Evolutionary conservation across 2,329 filamentous ascomycete species (phyloP), one percentile per base, ranked within the genome.

Genomic region (Trichophyton mentagrophytes): DNA sequence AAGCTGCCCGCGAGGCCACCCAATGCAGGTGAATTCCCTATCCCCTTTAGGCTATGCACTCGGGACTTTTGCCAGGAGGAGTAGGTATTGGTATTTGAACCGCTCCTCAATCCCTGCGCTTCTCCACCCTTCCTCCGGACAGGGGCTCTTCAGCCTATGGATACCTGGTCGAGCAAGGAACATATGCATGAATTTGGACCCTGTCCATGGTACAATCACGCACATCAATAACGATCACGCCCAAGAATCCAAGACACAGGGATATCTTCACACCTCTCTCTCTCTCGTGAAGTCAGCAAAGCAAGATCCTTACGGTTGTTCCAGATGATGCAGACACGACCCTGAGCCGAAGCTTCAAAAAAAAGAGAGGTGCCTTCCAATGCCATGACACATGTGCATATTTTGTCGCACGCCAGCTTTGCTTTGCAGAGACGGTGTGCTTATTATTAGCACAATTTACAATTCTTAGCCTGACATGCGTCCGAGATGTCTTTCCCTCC

Each of bases 111-210:
- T 22, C 46, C 46, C 46, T 27, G 20, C 4, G 20, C 20, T n/a
- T 51, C 30, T 51, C 46, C 46, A 51, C 46, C 46, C 46, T 15
- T 51, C 46, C 46, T 51, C 46, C 46, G 46, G 22, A 27, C 46
- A 51, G 8, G 22, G 22, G 44, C 46, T 13, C 11, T 7, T 25
- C 22, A 51, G 46, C 46, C 46, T 51, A 51, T 51, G 46, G 20
- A 51, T 51, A 27, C 46, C 46, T 11, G 8, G 46, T 25, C 46
- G 22, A 3, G 13, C 46, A 51, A 15, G 46, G 46, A 15, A 15
- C n/a, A 25, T 51, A 51, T 51, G 46, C 46, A 51, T 51, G 46
- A 51, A 51, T 51, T 51, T 30, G 13, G 46, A 51, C 46, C 46
- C 11, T 51, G 46, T 11, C 25, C 46, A 51, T 51, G 13, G 44